These are phyloP conservation scores for Phytophthora vignae DNA, from an alignment of 352 stramenopile genomes.

Conservation along the genomic window DNA sequence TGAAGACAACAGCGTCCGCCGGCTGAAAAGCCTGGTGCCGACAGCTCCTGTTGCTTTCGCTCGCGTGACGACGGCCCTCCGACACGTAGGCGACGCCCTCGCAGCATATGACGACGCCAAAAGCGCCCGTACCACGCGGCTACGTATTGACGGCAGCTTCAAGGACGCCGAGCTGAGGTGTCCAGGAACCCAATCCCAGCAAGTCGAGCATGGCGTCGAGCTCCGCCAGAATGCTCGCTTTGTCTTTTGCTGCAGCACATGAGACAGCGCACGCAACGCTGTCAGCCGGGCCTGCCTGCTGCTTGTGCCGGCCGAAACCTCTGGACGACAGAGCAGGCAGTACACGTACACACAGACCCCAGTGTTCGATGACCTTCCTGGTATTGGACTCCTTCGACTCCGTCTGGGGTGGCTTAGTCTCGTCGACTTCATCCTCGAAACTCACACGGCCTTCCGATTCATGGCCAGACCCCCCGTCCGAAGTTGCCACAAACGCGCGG, in stretches of 20 bases:
- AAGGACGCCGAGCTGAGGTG: background rate
- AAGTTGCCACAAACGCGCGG: too few relatives aligned
- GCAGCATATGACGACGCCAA: background rate
- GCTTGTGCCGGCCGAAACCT: background rate
- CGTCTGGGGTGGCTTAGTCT: too few relatives aligned
- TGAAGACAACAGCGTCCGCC: too few relatives aligned
- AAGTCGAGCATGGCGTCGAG: background rate
- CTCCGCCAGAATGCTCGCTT: background rate
- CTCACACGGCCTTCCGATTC: too few relatives aligned
- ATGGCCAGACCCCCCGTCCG: too few relatives aligned
- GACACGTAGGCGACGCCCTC: background rate
- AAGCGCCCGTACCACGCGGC: conserved; percentile 5
- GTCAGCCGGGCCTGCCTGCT: background rate
- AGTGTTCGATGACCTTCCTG: background rate
- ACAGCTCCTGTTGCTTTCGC: background rate
- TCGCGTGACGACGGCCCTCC: background rate
- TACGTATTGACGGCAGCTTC: background rate
- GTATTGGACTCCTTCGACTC: too few relatives aligned
- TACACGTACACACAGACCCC: background rate
- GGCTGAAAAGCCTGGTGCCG: too few relatives aligned
- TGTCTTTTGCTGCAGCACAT: background rate
- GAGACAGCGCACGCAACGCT: conserved; percentile 12
- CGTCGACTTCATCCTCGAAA: too few relatives aligned
- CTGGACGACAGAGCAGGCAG: conserved; percentile 2
- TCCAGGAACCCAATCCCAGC: background rate